phyloP scores from a whole-genome alignment of 1,284 basidiomycete species.

The Fomes fomentarius region DNA sequence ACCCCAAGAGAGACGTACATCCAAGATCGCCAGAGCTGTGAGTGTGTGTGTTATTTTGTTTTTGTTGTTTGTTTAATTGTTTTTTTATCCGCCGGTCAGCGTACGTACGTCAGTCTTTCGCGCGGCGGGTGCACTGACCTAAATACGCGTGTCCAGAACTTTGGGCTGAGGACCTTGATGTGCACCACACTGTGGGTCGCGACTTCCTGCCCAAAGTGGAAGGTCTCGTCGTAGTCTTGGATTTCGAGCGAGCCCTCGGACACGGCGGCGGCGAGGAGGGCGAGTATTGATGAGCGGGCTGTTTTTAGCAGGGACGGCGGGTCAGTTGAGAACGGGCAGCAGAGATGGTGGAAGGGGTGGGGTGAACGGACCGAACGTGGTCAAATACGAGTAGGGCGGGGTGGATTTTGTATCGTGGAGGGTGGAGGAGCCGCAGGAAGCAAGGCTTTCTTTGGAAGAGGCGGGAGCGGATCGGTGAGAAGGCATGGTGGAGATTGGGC shows the following conservation, averaged over 20 bases:
- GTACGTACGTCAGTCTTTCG: constrained; percentile 5
- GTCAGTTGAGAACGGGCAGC: background rate
- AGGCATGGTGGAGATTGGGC: constrained; percentile 23
- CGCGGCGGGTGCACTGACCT: constrained; percentile 46
- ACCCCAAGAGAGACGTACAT: constrained; percentile 58
- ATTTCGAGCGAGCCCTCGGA: constrained; percentile 63
- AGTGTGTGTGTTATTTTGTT: too few species aligned
- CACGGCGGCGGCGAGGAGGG: constrained; percentile 62
- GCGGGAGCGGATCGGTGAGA: constrained; percentile 12
- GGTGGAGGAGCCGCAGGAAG: constrained; percentile 17
- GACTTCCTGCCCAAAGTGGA: constrained; percentile 58
- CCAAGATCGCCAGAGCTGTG: constrained; percentile 70
- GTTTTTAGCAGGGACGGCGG: constrained; percentile 2
- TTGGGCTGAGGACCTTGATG: constrained; percentile 66
- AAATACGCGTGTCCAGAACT: constrained; percentile 82
- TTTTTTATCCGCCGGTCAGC: background rate
- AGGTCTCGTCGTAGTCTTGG: constrained; percentile 58
- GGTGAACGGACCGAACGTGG: constrained; percentile 25
- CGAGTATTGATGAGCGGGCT: constrained; percentile 68
- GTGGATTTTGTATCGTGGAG: constrained; percentile 7
- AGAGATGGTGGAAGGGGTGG: background rate
- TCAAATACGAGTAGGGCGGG: constrained; percentile 22
- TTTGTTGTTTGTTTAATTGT: too few species aligned
- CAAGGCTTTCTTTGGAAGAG: constrained; percentile 14
- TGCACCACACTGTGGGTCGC: constrained; percentile 61